Evolutionary conservation across 1,284 basidiomycete genomes (phyloP), one percentile per base, ranked within the genome.

Genomic region (Ceratobasidium sp.): DNA sequence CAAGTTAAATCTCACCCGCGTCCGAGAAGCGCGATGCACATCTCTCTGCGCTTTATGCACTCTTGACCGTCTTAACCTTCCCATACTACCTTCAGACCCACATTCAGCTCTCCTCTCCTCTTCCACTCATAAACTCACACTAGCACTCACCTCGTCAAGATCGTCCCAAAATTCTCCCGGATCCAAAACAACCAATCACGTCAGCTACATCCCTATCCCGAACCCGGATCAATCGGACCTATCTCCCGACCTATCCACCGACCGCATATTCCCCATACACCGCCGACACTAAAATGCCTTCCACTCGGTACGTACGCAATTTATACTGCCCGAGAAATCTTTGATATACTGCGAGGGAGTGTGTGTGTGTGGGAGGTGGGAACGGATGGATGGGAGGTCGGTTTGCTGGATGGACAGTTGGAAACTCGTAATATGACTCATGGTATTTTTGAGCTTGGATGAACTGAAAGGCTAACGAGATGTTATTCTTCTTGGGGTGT

Each of bases 31-130:
- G 79, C 94, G 86, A 78, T 93, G 92, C 0, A 93, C 91, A 82
- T 95, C 93, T 82, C 92, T 86, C 78, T 90, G 88, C 4, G 92
- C 91, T 82, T 94, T 90, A 81, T 95, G 93, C 20, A 89, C 89
- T 84, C 93, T 85, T 80, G 93, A 94, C 80, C 93, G 90, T 80
- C 93, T 89, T 83, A 94, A 84, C 79, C 93, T 91, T 81, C 93
- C 92, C 93, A 94, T 94, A 15, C 33, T 77, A 55, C 73, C 76
- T 40, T 72, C 68, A 15, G 10, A 42, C 3, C 1, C 20, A 20
- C 7, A 13, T 39, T 55, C 49, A 51, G 66, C 66, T 39, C n/a
- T n/a, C 42, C 13, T 40, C 42, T 39, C 18, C 18, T 33, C 33
- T 33, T 53, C 1, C 26, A 53, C 51, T 26, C 49, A 13, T 4